phyloP scores from a whole-genome alignment of 331 rosid species.

The Quercus tomentella region DNA sequence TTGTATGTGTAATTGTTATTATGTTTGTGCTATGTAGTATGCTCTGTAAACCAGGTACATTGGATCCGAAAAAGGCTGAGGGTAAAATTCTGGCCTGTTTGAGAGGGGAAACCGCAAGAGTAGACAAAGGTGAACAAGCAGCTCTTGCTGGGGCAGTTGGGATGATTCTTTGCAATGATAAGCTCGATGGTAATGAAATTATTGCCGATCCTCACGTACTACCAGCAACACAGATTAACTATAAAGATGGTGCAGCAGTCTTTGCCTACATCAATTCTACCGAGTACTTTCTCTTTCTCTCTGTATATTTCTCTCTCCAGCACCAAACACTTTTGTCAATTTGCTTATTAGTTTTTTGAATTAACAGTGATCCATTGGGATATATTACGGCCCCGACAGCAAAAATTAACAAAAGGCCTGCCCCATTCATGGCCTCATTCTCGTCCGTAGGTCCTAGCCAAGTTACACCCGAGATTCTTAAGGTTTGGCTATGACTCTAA shows the following conservation, averaged over 20 bases:
- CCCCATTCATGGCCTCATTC: constrained; percentile 68
- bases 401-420: constrained; percentile 34
- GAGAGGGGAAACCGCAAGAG: constrained; percentile 39
- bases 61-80: constrained; percentile 48
- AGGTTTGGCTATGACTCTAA: constrained; percentile 21
- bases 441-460: constrained; percentile 68
- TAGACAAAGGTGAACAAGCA: constrained; percentile 51
- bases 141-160: constrained; percentile 66
- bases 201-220: constrained; percentile 54
- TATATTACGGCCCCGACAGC: constrained; percentile 39
- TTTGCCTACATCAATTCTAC: constrained; percentile 52
- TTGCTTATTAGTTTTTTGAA: neutral
- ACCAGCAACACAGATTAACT: constrained; percentile 52
- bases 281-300: constrained; percentile 24
- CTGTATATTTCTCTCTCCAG: neutral
- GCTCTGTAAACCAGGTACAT: constrained; percentile 33
- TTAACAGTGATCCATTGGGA: constrained; percentile 52
- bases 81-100: constrained; percentile 65
- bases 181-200: constrained; percentile 27
- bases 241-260: constrained; percentile 47
- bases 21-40: constrained; percentile 19
- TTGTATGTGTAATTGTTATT: neutral
- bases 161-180: constrained; percentile 67
- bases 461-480: constrained; percentile 47
- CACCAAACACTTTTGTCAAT: neutral